Evolutionary conservation across 306 rosid genomes (phyloP), one percentile per base, ranked within the genome.

Genomic region (Vigna mungo): DNA sequence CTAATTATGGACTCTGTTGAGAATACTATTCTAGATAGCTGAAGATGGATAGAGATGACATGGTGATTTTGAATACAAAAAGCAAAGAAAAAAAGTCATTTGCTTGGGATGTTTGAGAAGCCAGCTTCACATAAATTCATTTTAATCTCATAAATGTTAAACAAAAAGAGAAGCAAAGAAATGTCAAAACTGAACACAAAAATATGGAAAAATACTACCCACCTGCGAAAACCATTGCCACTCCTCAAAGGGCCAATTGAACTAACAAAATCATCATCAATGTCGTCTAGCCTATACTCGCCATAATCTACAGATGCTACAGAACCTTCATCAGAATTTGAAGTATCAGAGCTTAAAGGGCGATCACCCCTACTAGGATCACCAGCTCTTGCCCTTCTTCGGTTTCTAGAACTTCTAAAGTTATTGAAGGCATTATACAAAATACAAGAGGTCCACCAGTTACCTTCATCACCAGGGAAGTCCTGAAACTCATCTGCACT

Each of bases 371-470:
- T 81, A 79, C 90, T 88, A 30, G 87, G 68, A 69, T 85, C 88
- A 73, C 82, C 74, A 64, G 84, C 86, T 84, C 93, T 92, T 13
- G 96, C 81, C 73, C 96, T 81, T 75, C 96, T 87, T 82, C 96
- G 78, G 72, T 88, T 90, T 74, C 97, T 86, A 6, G 92, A 88
- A 82, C 75, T 92, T 78, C 96, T 85, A 34, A 92, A 82, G 78
- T 92, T 90, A 71, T 87, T 89, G 64, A 92, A 92, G 21, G 90
- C 93, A 76, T 92, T 92, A 86, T 90, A 90, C 79, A 92, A 84
- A 63, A 92, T 92, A 74, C 97, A 92, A 30, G 96, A 90, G 73
- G 93, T 92, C 97, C 97, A 92, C 97, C 97, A 90, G 83, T 87
- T 90, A 75, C 93, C 93, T 53, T 88, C 92, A 68, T 87, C 93